Base-by-base conservation (phyloP, 1,139 yeast species). In the Blastobotrys capitulatus region DNA sequence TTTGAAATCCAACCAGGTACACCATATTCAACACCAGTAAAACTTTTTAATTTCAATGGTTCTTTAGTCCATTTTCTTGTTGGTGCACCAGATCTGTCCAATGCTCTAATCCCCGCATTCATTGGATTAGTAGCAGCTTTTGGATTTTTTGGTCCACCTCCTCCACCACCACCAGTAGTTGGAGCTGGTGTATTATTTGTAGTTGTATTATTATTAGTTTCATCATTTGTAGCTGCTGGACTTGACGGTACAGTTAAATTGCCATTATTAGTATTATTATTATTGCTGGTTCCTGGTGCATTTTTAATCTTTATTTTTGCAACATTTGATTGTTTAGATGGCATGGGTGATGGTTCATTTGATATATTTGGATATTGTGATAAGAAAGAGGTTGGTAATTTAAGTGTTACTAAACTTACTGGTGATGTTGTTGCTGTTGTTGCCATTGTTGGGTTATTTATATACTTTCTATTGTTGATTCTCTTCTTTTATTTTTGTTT, bases 21-120 rank as follows among this genome's bases (percentile, higher is more conserved):
- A n/a, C 69, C 65, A 47, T 77, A 75, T 54, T 72, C 72, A 59
- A 75, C 77, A 12, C 86, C 85, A 12, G 83, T 79, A 58, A 81
- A 80, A n/a, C 82, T 75, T 62, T 77, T 78, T 55, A 81, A 72
- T 44, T 68, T 60, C 12, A 72, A 57, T 1, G 77, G 74, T 48
- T 69, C 67, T 58, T 78, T 78, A 8, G 59, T 63, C 86, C 86
- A 81, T 56, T 69, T 72, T 49, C 76, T 71, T 36, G 73, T 71
- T 20, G 79, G 77, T 48, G 67, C 71, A 2, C 82, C 81, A 9
- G 76, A 64, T 53, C 74, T 74, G 55, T 79, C 83, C 52, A 78
- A 62, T 2, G 67, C 66, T 27, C 64, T 48, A 38, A 62, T 48
- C 25, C 59, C 57, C 10, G 63, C 62, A 42, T 59, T 60, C 18